Evolutionary conservation across 495 filamentous ascomycete genomes (phyloP), one percentile per base, ranked within the genome.

Genomic region (Talaromyces wortmannii): DNA sequence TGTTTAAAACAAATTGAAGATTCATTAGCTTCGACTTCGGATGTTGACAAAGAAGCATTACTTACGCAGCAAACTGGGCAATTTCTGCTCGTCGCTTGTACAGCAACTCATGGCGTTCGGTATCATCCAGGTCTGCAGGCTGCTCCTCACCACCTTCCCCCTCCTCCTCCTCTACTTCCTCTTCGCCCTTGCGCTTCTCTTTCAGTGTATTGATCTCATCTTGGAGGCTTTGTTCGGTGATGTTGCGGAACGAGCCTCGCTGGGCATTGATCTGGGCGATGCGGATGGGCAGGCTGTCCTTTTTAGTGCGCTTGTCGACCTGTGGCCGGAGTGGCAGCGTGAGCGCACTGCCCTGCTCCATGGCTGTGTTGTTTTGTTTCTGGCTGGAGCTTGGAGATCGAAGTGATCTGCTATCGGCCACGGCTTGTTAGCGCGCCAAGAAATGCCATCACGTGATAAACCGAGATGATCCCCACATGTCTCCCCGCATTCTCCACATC

Each of bases 191-290:
- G 4, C 55, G 54, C 32, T 61, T 64, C 23, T 65, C 66, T 53
- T 82, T 69, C 40, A 74, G 72, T 18, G 76, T 72, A 36, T 77
- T 74, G 33, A 88, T 83, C 63, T 85, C 80, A 42, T 80, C 76
- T 13, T 75, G 77, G 3, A 91, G 63, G 15, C 79, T 72, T 33
- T 79, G 78, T 65, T 87, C 82, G 50, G 79, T 85, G 59, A 91
- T 69, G 51, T 80, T 77, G 33, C 86, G 83, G 57, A 95, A 92
- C 7, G 84, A 82, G 29, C 88, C 90, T 55, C 82, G 83, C 59
- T 92, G 80, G 40, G 75, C 68, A 64, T 88, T 89, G 69, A 92
- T 86, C 53, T 90, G 85, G 47, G 77, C 67, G 53, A 94, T 89
- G 49, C 91, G 81, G 42, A 84, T 80, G n/a, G 80, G 75, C 11